phyloP scores from a whole-genome alignment of 2,329 filamentous ascomycete genomes.

The Paracorniculantispora psalliotae region DNA sequence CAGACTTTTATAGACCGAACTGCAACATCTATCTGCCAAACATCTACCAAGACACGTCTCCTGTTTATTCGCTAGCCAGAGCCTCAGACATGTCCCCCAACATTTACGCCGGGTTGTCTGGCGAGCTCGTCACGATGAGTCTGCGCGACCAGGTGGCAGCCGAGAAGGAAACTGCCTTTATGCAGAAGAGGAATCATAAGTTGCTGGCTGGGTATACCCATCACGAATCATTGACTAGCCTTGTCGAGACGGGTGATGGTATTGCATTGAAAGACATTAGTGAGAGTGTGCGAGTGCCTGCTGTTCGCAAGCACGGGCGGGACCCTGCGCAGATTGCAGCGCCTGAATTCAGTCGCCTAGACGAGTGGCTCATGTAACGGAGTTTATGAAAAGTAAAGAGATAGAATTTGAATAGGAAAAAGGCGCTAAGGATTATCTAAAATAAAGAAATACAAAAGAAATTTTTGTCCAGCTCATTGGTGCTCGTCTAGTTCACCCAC shows the following conservation, averaged over 20 bases:
- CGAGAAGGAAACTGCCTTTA: not conserved
- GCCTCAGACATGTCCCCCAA: conserved; percentile 34
- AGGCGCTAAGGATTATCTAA: not conserved
- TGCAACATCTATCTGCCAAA: conserved; percentile 33
- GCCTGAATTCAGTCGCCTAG: not conserved
- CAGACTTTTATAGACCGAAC: conserved; percentile 39
- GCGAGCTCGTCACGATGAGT: conserved; percentile 34
- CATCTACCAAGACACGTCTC: conserved; percentile 17
- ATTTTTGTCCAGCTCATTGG: not conserved
- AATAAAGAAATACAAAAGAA: not conserved
- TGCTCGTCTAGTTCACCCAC: conserved; percentile 7
- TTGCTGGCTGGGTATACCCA: conserved; percentile 3
- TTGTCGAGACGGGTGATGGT: conserved; percentile 12
- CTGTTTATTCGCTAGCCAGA: conserved; percentile 37
- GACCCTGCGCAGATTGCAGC: not conserved
- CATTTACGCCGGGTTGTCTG: conserved; percentile 39
- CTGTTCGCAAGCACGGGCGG: conserved; percentile 8
- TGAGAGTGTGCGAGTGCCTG: conserved; percentile 8
- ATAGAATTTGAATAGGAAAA: not conserved
- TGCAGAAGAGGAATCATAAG: not conserved
- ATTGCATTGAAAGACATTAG: conserved; percentile 4
- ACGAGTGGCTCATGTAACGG: conserved; percentile 6
- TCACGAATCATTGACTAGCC: conserved; percentile 5
- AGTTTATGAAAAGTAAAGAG: not conserved
- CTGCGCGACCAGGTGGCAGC: conserved; percentile 8